Evolutionary conservation across 2,329 filamentous ascomycete genomes (phyloP).

Genomic region (Ascochyta clinopodiicola): DNA sequence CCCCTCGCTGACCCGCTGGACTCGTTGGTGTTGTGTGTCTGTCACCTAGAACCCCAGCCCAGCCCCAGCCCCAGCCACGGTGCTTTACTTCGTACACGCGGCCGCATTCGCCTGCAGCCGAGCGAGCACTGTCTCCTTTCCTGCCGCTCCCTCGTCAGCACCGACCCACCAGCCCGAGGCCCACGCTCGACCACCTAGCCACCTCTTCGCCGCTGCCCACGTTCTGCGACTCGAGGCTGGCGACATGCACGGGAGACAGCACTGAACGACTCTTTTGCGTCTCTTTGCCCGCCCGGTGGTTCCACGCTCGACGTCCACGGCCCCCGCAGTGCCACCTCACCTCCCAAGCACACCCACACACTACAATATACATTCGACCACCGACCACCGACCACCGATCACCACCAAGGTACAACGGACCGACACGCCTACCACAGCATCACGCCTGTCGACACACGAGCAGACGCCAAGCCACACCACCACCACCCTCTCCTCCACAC

Average conservation of each 20-base stretch:
- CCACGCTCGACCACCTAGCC: conserved; percentile 9
- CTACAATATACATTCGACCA: no score
- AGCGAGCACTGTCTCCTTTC: conserved; percentile 6
- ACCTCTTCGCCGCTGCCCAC: conserved; percentile 12
- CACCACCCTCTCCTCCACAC: neutral
- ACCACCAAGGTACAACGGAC: neutral
- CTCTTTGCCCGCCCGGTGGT: conserved; percentile 4
- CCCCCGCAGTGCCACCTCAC: neutral
- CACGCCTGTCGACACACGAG: neutral
- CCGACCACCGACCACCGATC: neutral
- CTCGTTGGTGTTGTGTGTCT: neutral
- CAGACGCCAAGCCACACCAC: neutral
- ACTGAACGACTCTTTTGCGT: conserved; percentile 11
- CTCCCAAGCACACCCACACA: neutral
- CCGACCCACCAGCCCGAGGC: conserved; percentile 14
- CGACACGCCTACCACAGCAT: neutral
- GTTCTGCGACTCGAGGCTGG: conserved; percentile 17
- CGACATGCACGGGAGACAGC: conserved; percentile 14
- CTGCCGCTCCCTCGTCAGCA: conserved; percentile 18
- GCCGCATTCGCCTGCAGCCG: neutral
- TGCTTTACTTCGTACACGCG: neutral
- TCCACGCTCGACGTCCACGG: neutral
- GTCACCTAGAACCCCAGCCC: neutral
- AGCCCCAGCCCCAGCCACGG: neutral
- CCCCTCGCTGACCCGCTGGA: conserved; percentile 3